Evolutionary conservation across 2,329 filamentous ascomycete species (phyloP).

Genomic region (Lecanosticta acicola): DNA sequence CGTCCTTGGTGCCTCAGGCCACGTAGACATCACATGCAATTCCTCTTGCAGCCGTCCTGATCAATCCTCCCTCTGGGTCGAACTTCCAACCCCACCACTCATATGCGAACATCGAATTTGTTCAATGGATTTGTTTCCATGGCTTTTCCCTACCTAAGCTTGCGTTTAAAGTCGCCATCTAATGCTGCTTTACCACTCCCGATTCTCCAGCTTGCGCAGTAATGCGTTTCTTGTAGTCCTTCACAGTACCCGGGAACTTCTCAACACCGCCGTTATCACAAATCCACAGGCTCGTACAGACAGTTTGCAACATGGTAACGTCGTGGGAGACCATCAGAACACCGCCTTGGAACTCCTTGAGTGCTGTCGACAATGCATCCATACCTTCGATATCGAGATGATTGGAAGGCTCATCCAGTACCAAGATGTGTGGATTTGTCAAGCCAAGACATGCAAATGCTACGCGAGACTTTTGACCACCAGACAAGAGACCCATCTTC

Average conservation of each 20-base stretch:
- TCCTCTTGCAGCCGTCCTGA: no score
- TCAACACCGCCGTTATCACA: slow-evolving; percentile 91
- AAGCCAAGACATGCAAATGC: slow-evolving; percentile 95
- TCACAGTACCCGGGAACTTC: slow-evolving; percentile 92
- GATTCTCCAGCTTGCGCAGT: slow-evolving; percentile 71
- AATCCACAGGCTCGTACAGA: slow-evolving; percentile 93
- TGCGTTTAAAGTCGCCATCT: slow-evolving; percentile 11
- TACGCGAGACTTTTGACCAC: slow-evolving; percentile 96
- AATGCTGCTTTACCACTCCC: slow-evolving; percentile 58
- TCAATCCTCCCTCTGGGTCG: no score
- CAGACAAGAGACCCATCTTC: slow-evolving; percentile 88
- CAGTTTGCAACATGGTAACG: slow-evolving; percentile 91
- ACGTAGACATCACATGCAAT: no score
- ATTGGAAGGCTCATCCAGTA: slow-evolving; percentile 97
- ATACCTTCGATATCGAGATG: slow-evolving; percentile 99
- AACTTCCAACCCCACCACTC: no score
- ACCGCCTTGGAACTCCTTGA: slow-evolving; percentile 84
- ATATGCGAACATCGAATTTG: no score
- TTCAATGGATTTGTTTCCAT: no score
- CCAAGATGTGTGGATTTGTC: slow-evolving; percentile 91
- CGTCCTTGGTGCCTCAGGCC: neutral
- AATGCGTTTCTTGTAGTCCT: slow-evolving; percentile 97
- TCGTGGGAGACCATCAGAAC: slow-evolving; percentile 99
- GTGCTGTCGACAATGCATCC: slow-evolving; percentile 79
- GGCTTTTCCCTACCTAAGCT: no score